Conservation (phyloP, 208 protist genomes). For the Trypanosoma brucei region DNA sequence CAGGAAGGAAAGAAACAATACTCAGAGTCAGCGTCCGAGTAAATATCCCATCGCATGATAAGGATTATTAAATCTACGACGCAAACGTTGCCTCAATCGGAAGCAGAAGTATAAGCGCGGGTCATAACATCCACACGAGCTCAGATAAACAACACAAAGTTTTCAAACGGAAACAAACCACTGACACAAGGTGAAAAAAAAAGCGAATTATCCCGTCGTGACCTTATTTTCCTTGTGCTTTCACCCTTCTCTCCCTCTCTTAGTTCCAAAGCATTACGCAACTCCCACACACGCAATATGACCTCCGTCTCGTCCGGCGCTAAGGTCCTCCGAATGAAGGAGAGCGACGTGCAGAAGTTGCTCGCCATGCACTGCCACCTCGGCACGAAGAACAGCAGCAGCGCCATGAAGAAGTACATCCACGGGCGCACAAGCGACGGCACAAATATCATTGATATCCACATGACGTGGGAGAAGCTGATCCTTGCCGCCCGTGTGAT, state of each 20-base stretch:
- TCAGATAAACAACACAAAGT: no score
- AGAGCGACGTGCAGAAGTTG: conserved; percentile 95
- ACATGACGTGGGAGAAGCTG: conserved; percentile 99
- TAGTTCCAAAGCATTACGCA: background rate
- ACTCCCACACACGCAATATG: conserved; percentile 28
- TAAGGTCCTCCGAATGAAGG: conserved; percentile 65
- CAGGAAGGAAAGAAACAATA: no score
- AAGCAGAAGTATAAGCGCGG: no score
- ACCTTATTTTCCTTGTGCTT: no score
- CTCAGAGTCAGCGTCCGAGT: no score
- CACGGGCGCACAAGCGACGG: conserved; percentile 85
- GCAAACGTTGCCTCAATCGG: no score
- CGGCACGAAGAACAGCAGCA: conserved; percentile 93
- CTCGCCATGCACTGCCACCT: conserved; percentile 96
- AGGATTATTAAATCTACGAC: no score
- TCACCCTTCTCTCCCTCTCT: background rate
- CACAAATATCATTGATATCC: conserved; percentile 97
- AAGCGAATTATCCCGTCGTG: no score
- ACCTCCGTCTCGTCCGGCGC: conserved; percentile 69
- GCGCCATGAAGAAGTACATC: conserved; percentile 95
- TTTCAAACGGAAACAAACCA: no score
- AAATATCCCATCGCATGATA: no score
- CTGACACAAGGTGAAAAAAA: no score
- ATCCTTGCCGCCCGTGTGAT: conserved; percentile 98
- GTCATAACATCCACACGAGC: no score